phyloP scores from a whole-genome alignment of 75 land plant species.

The Sequoia sempervirens region DNA sequence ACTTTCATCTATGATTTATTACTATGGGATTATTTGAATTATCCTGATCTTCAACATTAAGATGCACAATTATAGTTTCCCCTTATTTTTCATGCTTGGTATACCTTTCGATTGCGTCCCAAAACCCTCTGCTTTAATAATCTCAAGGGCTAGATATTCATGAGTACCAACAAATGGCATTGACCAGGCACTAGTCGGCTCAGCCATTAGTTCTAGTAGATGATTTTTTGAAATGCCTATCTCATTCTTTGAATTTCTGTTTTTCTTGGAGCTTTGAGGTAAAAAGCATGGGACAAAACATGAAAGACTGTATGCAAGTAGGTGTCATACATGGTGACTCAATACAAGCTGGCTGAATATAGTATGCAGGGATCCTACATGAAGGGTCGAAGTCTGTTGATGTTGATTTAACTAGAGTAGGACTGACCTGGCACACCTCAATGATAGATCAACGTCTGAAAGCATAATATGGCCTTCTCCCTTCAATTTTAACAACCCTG shows the following conservation, averaged over 20 bases:
- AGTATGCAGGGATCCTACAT: conserved; percentile 29
- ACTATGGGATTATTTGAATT: no score
- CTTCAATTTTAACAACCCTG: background rate
- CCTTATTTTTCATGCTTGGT: no score
- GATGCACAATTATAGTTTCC: no score
- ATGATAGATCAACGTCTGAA: conserved; percentile 38
- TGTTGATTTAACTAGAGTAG: conserved; percentile 42
- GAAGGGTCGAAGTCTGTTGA: conserved; percentile 10
- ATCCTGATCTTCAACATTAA: no score
- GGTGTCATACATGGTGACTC: conserved; percentile 29
- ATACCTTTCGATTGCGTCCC: no score
- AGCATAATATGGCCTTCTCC: conserved; percentile 30
- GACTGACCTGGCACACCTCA: conserved; percentile 45
- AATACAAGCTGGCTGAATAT: conserved; percentile 34
- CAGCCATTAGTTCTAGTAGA: conserved; percentile 61
- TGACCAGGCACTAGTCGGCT: conserved; percentile 64
- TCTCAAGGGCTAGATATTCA: conserved; percentile 70
- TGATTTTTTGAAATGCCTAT: conserved; percentile 22
- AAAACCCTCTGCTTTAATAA: conserved; percentile 72
- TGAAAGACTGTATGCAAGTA: conserved; percentile 47
- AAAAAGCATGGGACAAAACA: conserved; percentile 57
- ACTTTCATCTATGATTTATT: no score
- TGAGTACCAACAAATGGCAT: conserved; percentile 79
- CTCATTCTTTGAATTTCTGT: conserved; percentile 44
- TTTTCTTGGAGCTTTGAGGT: conserved; percentile 36